Evolutionary conservation across 805 yeast genomes (phyloP).

Genomic region (Saturnispora sekii): DNA sequence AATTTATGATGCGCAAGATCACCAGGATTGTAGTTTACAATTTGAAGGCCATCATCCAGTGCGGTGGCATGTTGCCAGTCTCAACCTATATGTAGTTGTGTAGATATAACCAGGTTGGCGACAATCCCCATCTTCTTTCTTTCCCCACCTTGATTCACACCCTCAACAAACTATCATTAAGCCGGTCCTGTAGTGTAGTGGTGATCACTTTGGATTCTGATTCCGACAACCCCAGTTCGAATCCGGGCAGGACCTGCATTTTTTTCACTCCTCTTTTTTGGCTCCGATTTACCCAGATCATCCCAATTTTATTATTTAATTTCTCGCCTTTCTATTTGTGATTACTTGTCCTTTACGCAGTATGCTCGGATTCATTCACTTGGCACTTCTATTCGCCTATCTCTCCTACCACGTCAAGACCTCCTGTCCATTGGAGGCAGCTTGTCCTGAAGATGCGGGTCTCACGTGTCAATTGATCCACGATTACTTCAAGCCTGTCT

Average conservation of each 20-base stretch:
- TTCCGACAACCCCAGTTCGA: conserved; percentile 30
- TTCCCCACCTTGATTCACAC: neutral
- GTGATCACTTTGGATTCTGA: conserved; percentile 30
- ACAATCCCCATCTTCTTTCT: neutral
- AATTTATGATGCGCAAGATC: neutral
- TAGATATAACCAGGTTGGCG: too few species aligned
- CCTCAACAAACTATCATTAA: neutral
- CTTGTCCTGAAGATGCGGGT: conserved; percentile 13
- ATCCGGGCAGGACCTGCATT: conserved; percentile 28
- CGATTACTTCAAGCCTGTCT: conserved; percentile 14
- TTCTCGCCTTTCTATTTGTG: neutral
- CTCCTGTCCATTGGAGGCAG: conserved; percentile 19
- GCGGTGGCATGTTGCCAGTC: too few species aligned
- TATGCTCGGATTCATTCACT: conserved; percentile 6
- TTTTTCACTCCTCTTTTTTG: conserved; percentile 6
- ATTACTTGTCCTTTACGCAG: neutral
- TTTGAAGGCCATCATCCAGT: too few species aligned
- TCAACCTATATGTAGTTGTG: too few species aligned
- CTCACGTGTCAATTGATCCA: conserved; percentile 16
- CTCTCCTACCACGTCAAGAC: conserved; percentile 16
- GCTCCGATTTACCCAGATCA: conserved; percentile 4
- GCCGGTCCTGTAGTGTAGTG: conserved; percentile 25
- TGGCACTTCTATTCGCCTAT: conserved; percentile 11
- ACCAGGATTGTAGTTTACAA: neutral
- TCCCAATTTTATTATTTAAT: conserved; percentile 10